Percentiles rank a stretch among this genome's conserved stretches.
These are phyloP conservation scores for Zygnema cylindricum DNA, from an alignment of 139 green algal species.

Conservation along the genomic window DNA sequence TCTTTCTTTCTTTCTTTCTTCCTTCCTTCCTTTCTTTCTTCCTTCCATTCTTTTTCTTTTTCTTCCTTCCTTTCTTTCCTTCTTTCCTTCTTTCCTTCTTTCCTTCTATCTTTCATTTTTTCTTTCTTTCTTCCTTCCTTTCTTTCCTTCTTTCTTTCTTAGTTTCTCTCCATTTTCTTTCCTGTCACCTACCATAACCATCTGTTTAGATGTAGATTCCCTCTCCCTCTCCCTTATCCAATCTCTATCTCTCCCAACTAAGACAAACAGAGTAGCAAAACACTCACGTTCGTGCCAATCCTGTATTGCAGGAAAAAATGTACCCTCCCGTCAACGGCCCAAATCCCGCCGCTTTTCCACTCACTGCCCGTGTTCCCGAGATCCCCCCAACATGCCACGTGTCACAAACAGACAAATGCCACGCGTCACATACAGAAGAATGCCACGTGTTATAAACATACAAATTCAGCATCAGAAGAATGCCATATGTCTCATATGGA, in stretches of 20 bases:
- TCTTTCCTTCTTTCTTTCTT: too few species aligned
- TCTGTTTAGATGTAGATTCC: too few species aligned
- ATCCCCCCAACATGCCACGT: too few species aligned
- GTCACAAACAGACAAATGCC: too few species aligned
- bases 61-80: not conserved
- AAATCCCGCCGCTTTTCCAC: constrained; percentile 46
- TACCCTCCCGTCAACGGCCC: constrained; percentile 46
- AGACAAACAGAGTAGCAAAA: not conserved
- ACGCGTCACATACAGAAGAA: too few species aligned
- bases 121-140: not conserved
- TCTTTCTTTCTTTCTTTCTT: not conserved
- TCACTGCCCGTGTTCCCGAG: not conserved
- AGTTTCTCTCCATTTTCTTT: too few species aligned
- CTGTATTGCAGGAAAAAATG: constrained; percentile 39
- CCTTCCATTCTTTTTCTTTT: not conserved
- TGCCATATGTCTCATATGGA: too few species aligned
- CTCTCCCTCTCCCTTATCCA: not conserved
- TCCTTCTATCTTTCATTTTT: too few species aligned
- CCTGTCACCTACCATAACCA: too few species aligned
- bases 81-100: not conserved
- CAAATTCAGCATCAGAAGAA: too few species aligned
- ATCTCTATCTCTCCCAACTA: too few species aligned
- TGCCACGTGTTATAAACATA: too few species aligned
- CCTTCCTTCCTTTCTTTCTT: not conserved
- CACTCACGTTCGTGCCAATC: constrained; percentile 44